Conservation (phyloP, 2,329 filamentous ascomycete species). For the Monosporascus sp. region DNA sequence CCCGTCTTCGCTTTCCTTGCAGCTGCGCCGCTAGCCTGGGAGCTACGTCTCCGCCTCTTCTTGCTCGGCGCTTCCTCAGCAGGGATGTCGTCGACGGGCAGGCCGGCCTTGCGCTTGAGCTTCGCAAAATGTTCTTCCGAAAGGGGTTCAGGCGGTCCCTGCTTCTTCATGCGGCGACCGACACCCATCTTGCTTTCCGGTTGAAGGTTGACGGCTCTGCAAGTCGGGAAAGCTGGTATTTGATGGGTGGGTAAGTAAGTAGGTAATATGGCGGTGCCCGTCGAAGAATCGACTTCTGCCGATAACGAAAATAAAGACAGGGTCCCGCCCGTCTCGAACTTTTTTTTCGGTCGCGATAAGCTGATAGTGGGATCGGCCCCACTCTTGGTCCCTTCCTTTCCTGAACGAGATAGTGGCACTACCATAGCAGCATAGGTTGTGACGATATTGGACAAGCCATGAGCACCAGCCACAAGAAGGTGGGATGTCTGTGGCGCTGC, state of each 20-base stretch:
- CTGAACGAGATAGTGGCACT: too few relatives aligned
- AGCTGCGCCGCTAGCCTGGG: slow-evolving; percentile 28
- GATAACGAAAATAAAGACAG: slow-evolving; percentile 8
- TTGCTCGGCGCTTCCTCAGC: slow-evolving; percentile 49
- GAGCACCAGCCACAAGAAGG: too few relatives aligned
- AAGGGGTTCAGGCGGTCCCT: slow-evolving; percentile 77
- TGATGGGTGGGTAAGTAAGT: background rate
- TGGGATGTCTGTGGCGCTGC: too few relatives aligned
- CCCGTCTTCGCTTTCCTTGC: slow-evolving; percentile 20
- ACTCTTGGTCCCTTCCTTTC: background rate
- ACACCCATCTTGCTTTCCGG: slow-evolving; percentile 67
- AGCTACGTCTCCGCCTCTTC: slow-evolving; percentile 52
- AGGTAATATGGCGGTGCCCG: background rate
- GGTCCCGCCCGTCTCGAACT: slow-evolving; percentile 12
- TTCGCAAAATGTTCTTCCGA: slow-evolving; percentile 75
- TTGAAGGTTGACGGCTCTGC: too few relatives aligned
- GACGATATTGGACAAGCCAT: too few relatives aligned
- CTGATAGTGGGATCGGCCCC: slow-evolving; percentile 16
- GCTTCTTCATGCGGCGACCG: slow-evolving; percentile 91
- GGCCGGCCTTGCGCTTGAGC: slow-evolving; percentile 77
- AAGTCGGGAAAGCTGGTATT: too few relatives aligned
- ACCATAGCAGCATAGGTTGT: too few relatives aligned
- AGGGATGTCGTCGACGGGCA: slow-evolving; percentile 55
- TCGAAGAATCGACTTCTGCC: background rate
- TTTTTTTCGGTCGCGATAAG: slow-evolving; percentile 26